Percentiles rank a stretch among this genome's conserved stretches.
These are phyloP conservation scores for Malassezia globosa DNA, from an alignment of 1,284 basidiomycete species.

Conservation along the genomic window DNA sequence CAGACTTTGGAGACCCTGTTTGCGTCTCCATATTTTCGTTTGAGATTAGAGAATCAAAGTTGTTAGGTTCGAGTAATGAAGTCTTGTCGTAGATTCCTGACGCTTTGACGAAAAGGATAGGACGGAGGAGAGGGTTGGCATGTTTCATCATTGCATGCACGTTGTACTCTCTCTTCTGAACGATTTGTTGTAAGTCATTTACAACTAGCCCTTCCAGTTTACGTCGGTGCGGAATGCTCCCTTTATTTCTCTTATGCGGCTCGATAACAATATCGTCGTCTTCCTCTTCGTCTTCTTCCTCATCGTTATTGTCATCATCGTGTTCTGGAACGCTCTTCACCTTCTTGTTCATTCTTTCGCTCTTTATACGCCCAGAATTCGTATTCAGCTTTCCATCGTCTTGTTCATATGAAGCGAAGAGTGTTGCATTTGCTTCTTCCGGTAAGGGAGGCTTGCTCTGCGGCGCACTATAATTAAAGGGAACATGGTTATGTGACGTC, in stretches of 20 bases:
- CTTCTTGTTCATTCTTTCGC: constrained; percentile 17
- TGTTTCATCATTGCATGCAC: constrained; percentile 2
- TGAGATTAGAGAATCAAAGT: no score
- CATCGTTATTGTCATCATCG: constrained; percentile 11
- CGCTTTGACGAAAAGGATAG: constrained; percentile 14
- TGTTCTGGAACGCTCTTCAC: constrained; percentile 17
- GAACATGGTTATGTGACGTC: constrained; percentile 12
- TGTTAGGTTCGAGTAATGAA: no score
- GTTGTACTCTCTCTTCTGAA: constrained; percentile 5
- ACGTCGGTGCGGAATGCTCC: constrained; percentile 13
- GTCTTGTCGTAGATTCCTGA: constrained; percentile 1
- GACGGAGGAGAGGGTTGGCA: constrained; percentile 8
- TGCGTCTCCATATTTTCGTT: no score
- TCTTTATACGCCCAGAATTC: not conserved
- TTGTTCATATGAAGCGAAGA: not conserved
- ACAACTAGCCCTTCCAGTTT: constrained; percentile 5
- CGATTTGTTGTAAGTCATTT: constrained; percentile 9
- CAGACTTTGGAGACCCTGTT: no score
- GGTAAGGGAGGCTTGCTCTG: not conserved
- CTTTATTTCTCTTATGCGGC: constrained; percentile 15
- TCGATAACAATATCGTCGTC: constrained; percentile 13
- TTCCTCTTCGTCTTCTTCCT: constrained; percentile 8
- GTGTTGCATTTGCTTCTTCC: not conserved
- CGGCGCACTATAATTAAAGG: constrained; percentile 8
- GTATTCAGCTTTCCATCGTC: not conserved